A percentile compares a stretch with the other conserved stretches of the same genome.
Conservation (phyloP, 768 basidiomycete genomes). For the Leccinellum albellum region DNA sequence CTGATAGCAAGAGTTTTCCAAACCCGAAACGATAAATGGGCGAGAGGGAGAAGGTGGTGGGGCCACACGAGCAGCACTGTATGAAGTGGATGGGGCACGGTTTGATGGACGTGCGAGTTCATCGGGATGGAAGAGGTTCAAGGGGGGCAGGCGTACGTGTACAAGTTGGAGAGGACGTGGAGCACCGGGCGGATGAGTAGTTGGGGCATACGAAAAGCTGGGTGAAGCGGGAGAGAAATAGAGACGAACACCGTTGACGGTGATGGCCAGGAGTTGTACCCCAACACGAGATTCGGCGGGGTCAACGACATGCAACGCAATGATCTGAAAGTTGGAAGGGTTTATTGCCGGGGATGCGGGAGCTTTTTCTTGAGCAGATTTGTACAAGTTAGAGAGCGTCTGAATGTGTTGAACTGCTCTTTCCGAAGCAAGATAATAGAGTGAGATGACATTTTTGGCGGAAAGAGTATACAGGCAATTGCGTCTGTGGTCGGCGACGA, state of each 20-base stretch:
- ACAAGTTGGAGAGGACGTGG: conserved; percentile 54
- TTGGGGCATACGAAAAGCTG: conserved; percentile 46
- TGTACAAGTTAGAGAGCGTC: conserved; percentile 70
- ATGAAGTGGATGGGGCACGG: conserved; percentile 40
- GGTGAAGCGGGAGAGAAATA: conserved; percentile 66
- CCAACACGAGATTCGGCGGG: conserved; percentile 63
- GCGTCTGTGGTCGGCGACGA: conserved; percentile 65
- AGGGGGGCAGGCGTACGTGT: conserved; percentile 78
- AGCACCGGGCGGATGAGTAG: conserved; percentile 24
- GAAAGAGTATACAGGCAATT: conserved; percentile 79
- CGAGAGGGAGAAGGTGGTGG: conserved; percentile 46
- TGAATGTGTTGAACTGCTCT: conserved; percentile 70
- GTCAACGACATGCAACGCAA: conserved; percentile 65
- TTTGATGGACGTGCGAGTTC: conserved; percentile 54
- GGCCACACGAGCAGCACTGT: conserved; percentile 42
- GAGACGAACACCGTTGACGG: conserved; percentile 76
- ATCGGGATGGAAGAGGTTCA: conserved; percentile 74
- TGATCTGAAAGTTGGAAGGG: conserved; percentile 65
- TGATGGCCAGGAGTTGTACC: conserved; percentile 77
- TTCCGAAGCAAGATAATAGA: conserved; percentile 62
- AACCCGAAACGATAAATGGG: conserved; percentile 53
- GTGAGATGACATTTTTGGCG: conserved; percentile 56
- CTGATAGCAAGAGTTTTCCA: conserved; percentile 63
- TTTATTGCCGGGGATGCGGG: conserved; percentile 72
- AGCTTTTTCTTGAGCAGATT: conserved; percentile 75